These are phyloP conservation scores for Polyporus tsugae DNA, from an alignment of 1,284 basidiomycete genomes.

Conservation along the genomic window DNA sequence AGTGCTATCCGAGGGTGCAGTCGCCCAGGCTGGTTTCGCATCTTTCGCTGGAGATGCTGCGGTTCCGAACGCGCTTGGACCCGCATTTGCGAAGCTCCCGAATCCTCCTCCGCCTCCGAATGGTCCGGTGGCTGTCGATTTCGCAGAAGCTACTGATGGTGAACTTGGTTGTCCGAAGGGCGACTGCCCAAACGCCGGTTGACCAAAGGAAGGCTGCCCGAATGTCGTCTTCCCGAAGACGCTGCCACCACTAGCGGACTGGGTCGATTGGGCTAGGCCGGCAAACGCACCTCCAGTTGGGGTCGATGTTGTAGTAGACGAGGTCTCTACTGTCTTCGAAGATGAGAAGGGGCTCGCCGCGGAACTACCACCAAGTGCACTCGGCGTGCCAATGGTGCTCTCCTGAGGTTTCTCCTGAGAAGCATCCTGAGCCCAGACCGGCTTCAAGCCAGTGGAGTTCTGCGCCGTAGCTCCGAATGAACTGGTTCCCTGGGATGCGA, in stretches of 20 bases:
- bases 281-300: constrained; percentile 20
- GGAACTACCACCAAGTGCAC: constrained; percentile 2
- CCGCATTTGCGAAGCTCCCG: constrained; percentile 33
- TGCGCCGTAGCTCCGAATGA: constrained; percentile 38
- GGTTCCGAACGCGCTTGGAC: constrained; percentile 41
- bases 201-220: constrained; percentile 42
- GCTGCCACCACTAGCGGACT: constrained; percentile 27
- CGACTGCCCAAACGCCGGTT: constrained; percentile 33
- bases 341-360: constrained; percentile 7
- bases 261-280: constrained; percentile 28
- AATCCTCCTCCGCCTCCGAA: constrained; percentile 36
- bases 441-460: constrained; percentile 31
- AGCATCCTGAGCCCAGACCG: constrained; percentile 34
- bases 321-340: constrained; percentile 13
- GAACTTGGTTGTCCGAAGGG: constrained; percentile 32
- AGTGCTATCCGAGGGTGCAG: constrained; percentile 15
- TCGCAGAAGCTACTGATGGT: constrained; percentile 15
- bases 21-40: constrained; percentile 38
- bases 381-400: neutral
- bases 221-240: constrained; percentile 48
- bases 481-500: constrained; percentile 37
- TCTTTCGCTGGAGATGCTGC: constrained; percentile 23
- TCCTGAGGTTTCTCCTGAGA: constrained; percentile 20
- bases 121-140: constrained; percentile 16
- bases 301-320: constrained; percentile 4